Base-by-base conservation (phyloP, 2,329 filamentous ascomycete species). In the Monilinia vaccinii-corymbosi region DNA sequence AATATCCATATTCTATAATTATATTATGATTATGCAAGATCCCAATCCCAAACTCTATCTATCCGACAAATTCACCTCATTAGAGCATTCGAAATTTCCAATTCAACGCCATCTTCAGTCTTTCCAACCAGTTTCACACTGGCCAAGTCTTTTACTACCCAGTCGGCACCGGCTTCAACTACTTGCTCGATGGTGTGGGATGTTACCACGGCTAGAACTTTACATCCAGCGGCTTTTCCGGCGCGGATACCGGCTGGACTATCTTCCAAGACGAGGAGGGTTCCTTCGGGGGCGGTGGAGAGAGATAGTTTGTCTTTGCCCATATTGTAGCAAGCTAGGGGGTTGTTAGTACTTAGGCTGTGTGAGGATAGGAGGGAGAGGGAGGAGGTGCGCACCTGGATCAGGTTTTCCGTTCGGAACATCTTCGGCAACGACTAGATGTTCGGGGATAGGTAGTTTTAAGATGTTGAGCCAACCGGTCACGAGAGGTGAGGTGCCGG, bases 401-500 rank as follows among this genome's bases (percentile, higher is more conserved):
- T 92, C 85, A 0, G 89, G 89, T 77, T 93, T 93, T 62, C 89
- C 89, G 66, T 84, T 78, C 65, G 79, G 74, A 34, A 93, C 88
- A 42, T 88, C 88, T 76, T 92, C 88, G 56, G 88, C 89, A 8
- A 87, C 85, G 63, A 93, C 81, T 55, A 92, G 78, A 67, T 85
- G 79, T 64, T 81, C 76, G 1, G 88, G 89, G 44, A 75, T 76
- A 16, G 87, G 82, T 57, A 93, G 81, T 42, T 79, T 74, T 61
- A 91, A 78, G 36, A 84, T 82, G 42, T 80, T 75, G 49, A 92
- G 79, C 89, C 89, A 93, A 64, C 88, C 89, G 52, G 77, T 77
- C 8, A 91, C 82, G 13, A 93, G 81, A 63, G 77, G 84, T 56
- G 76, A 71, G 2, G 87, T 89, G 46, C 88, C 89, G 1, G 87